phyloP scores from a whole-genome alignment of 768 basidiomycete species.

The Russula virescens region DNA sequence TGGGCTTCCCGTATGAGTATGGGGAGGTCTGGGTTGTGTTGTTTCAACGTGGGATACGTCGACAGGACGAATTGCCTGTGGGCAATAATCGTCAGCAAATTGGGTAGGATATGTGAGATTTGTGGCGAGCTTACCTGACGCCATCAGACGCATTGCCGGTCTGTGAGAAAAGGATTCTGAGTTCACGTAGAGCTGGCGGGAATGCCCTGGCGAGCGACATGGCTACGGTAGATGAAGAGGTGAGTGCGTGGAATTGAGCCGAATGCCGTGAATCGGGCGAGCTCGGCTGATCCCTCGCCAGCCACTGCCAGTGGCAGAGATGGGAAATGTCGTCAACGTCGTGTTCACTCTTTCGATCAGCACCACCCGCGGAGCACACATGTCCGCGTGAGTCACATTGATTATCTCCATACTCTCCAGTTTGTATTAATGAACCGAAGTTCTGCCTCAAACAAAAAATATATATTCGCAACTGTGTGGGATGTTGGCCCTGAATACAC shows the following conservation, averaged over 20 bases:
- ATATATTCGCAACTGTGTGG: no score
- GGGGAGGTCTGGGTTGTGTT: constrained; percentile 82
- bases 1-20: constrained; percentile 74
- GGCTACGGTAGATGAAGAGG: neutral
- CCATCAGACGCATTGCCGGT: constrained; percentile 70
- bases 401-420: neutral
- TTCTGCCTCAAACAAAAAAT: neutral
- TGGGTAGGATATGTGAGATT: neutral
- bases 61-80: constrained; percentile 71
- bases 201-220: constrained; percentile 62
- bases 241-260: neutral
- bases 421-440: neutral
- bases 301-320: no score
- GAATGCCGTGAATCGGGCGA: constrained; percentile 2
- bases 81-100: neutral
- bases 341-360: constrained; percentile 13
- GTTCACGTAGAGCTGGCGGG: constrained; percentile 72
- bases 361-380: neutral
- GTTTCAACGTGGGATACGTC: constrained; percentile 69
- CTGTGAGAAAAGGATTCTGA: constrained; percentile 78
- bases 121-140: constrained; percentile 49
- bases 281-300: neutral
- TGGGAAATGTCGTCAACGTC: neutral
- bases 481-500: no score
- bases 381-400: neutral